phyloP scores from a whole-genome alignment of 495 filamentous ascomycete species.

The Tuber indicum region DNA sequence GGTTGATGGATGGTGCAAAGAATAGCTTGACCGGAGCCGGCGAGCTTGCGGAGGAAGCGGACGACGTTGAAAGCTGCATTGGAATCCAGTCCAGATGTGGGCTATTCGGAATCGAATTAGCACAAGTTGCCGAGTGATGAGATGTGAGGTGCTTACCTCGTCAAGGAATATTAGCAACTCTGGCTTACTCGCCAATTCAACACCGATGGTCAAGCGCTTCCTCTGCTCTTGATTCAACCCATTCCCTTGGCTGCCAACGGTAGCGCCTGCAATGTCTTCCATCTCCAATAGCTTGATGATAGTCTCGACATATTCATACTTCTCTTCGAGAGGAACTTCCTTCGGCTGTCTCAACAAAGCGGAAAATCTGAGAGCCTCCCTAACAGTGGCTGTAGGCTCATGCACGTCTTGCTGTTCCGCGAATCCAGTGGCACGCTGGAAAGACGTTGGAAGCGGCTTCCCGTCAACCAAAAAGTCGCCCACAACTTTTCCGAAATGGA shows the following conservation, averaged over 20 bases:
- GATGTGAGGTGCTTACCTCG: constrained; percentile 44
- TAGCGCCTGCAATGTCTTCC: constrained; percentile 51
- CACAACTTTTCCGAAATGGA: constrained; percentile 51
- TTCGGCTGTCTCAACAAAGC: constrained; percentile 54
- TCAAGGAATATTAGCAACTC: constrained; percentile 68
- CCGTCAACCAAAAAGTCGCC: constrained; percentile 54
- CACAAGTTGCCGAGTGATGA: neutral
- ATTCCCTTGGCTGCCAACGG: constrained; percentile 50
- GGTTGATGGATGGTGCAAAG: constrained; percentile 73
- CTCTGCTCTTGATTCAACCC: constrained; percentile 57
- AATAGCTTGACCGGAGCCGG: constrained; percentile 62
- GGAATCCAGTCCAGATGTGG: constrained; percentile 64
- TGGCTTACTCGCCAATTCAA: constrained; percentile 62
- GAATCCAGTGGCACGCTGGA: constrained; percentile 51
- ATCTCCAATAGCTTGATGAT: constrained; percentile 57
- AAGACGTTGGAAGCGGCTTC: constrained; percentile 41
- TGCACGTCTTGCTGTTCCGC: constrained; percentile 59
- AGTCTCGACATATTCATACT: constrained; percentile 54
- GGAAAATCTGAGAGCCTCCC: constrained; percentile 56
- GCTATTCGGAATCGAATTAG: constrained; percentile 32
- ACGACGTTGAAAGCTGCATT: constrained; percentile 60
- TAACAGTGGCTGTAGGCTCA: constrained; percentile 55
- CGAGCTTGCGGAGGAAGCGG: constrained; percentile 59
- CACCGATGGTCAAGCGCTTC: constrained; percentile 61
- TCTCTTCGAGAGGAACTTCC: constrained; percentile 50